A percentile compares a stretch with the other conserved stretches of the same genome.
Evolutionary conservation across 495 filamentous ascomycete species (phyloP).

Genomic region (Hypoxylon rickii): DNA sequence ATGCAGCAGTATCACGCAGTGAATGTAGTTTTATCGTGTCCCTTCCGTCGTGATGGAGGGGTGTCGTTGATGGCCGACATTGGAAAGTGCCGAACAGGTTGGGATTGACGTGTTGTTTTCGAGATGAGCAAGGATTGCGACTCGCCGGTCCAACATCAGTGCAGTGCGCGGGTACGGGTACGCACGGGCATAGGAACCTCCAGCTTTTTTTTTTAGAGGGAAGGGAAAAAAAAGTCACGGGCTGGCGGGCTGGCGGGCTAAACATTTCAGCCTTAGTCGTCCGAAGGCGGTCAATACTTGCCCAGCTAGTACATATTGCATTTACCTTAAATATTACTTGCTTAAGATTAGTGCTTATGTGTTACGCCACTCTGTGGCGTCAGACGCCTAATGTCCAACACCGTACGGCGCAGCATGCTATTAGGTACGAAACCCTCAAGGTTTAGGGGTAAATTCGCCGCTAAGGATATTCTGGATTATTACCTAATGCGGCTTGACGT

Average conservation of each 20-base stretch:
- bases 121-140: constrained; percentile 16
- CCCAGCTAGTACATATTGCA: too few relatives aligned
- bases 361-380: background rate
- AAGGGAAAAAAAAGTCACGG: constrained; percentile 9
- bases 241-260: background rate
- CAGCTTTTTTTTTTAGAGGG: too few relatives aligned
- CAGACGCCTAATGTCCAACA: too few relatives aligned
- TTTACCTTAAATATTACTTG: too few relatives aligned
- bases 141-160: constrained; percentile 18
- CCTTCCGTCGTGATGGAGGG: constrained; percentile 2
- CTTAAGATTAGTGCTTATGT: constrained; percentile 1
- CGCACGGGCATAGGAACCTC: too few relatives aligned
- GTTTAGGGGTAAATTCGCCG: too few relatives aligned
- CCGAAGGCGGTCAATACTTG: constrained; percentile 30
- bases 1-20: constrained; percentile 3
- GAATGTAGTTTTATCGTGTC: constrained; percentile 6
- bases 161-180: constrained; percentile 12
- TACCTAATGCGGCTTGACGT: too few relatives aligned
- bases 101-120: constrained; percentile 36
- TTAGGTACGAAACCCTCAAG: too few relatives aligned
- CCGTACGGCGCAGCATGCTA: too few relatives aligned
- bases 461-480: too few relatives aligned
- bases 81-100: constrained; percentile 24
- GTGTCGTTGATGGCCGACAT: constrained; percentile 13
- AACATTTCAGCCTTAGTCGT: constrained; percentile 21